Evolutionary conservation across 352 stramenopile genomes (phyloP).

Genomic region (Sclerospora graminicola): DNA sequence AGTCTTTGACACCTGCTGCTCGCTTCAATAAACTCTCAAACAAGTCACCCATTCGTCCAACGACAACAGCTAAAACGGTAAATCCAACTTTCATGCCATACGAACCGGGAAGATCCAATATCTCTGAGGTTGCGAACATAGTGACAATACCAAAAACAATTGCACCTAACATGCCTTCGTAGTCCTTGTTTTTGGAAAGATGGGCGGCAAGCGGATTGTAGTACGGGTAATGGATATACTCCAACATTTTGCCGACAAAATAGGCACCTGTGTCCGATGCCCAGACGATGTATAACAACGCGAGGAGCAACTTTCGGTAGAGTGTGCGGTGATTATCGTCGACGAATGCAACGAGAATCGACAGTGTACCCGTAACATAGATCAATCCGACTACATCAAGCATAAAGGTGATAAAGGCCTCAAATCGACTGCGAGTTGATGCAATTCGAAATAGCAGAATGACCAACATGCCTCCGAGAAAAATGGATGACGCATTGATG

Average conservation of each 20-base stretch:
- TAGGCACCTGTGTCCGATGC: conserved; percentile 90
- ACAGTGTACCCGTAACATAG: conserved; percentile 53
- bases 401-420: conserved; percentile 34
- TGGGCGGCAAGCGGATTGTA: conserved; percentile 81
- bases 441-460: conserved; percentile 38
- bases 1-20: conserved; percentile 91
- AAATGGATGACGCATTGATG: conserved; percentile 23
- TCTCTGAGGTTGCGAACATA: conserved; percentile 55
- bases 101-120: conserved; percentile 65
- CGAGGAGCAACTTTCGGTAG: conserved; percentile 54
- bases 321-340: conserved; percentile 41
- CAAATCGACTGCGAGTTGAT: conserved; percentile 15
- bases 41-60: conserved; percentile 90
- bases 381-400: conserved; percentile 44
- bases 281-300: conserved; percentile 62
- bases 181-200: conserved; percentile 93
- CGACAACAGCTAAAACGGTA: conserved; percentile 83
- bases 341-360: conserved; percentile 43
- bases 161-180: conserved; percentile 89
- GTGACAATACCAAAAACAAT: conserved; percentile 70
- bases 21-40: conserved; percentile 95
- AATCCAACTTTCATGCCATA: conserved; percentile 72
- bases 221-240: conserved; percentile 68
- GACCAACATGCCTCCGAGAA: conserved; percentile 26
- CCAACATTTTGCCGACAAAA: conserved; percentile 84